These are phyloP conservation scores for Lactarius quietus DNA, from an alignment of 768 basidiomycete species.

Conservation along the genomic window DNA sequence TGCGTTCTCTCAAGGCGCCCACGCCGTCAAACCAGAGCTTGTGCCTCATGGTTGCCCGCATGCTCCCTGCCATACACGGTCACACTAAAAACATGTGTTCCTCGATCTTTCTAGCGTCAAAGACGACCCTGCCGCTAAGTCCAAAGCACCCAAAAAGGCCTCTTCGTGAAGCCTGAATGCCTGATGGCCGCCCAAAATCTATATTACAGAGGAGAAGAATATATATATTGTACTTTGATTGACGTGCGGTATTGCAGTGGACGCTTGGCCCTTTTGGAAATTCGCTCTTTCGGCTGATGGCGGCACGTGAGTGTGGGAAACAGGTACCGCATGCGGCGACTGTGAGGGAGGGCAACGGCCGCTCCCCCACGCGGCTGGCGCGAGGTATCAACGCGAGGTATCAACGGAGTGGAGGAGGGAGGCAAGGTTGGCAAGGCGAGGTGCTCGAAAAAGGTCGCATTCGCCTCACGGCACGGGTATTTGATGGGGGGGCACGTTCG, in stretches of 20 bases:
- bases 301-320: slow-evolving; percentile 3
- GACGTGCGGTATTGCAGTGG: not conserved
- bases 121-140: slow-evolving; percentile 10
- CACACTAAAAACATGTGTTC: slow-evolving; percentile 11
- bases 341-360: not conserved
- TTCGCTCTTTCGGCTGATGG: not conserved
- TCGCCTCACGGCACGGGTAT: slow-evolving; percentile 3
- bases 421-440: not conserved
- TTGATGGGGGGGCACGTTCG: slow-evolving; percentile 18
- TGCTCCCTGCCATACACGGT: slow-evolving; percentile 15
- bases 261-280: not conserved
- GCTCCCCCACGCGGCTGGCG: slow-evolving; percentile 22
- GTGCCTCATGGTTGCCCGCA: slow-evolving; percentile 17
- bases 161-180: not conserved
- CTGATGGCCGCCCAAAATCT: not conserved
- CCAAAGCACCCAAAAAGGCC: not conserved
- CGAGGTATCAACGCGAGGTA: not conserved
- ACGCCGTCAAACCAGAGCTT: slow-evolving; percentile 1
- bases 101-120: slow-evolving; percentile 8
- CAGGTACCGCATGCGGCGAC: slow-evolving; percentile 5
- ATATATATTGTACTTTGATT: not conserved
- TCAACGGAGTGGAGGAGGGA: not conserved
- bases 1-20: slow-evolving; percentile 3
- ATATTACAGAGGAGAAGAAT: not conserved
- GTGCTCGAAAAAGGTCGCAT: not conserved